Conservation (phyloP, 2,329 filamentous ascomycete species). For the Nemania sp. region DNA sequence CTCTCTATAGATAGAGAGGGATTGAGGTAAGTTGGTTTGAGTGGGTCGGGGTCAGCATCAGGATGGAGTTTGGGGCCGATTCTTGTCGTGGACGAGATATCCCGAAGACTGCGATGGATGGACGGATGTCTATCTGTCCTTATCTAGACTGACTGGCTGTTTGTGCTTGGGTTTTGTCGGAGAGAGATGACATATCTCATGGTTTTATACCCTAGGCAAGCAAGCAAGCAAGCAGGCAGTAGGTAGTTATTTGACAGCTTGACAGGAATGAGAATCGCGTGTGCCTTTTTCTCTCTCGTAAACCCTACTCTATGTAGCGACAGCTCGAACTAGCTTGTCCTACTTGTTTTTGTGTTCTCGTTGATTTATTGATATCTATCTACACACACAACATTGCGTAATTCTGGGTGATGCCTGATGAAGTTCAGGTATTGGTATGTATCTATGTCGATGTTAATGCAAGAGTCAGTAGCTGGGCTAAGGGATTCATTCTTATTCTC, state of each 20-base stretch:
- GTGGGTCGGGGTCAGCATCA: conserved; percentile 6
- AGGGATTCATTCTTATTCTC: too few relatives aligned
- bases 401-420: too few relatives aligned
- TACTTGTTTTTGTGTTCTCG: too few relatives aligned
- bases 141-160: neutral
- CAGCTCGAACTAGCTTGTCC: too few relatives aligned
- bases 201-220: conserved; percentile 16
- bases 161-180: neutral
- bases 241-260: neutral
- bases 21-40: neutral
- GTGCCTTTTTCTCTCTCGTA: too few relatives aligned
- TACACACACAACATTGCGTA: too few relatives aligned
- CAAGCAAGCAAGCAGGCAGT: neutral
- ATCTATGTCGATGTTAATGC: too few relatives aligned
- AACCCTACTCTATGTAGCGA: too few relatives aligned
- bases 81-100: conserved; percentile 7
- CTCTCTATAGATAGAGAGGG: neutral
- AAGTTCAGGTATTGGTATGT: too few relatives aligned
- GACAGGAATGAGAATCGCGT: neutral
- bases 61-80: conserved; percentile 7
- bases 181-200: conserved; percentile 2
- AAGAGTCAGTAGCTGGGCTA: too few relatives aligned
- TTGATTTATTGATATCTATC: too few relatives aligned
- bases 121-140: neutral
- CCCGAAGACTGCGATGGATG: neutral